Conservation (phyloP, 306 rosid genomes). For the Rubus parviflorus region DNA sequence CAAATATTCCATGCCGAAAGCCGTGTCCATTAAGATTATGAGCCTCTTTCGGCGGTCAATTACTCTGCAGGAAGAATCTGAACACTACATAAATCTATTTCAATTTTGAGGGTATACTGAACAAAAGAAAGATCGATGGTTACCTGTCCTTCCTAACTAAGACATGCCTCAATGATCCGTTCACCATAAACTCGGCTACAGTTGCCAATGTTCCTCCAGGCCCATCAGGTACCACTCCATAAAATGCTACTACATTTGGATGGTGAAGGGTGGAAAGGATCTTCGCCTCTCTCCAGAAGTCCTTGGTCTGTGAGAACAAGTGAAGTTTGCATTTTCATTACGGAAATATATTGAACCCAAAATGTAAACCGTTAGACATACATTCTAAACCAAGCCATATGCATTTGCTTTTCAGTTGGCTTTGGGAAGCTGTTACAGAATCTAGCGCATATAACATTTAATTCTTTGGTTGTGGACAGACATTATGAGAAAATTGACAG, state of each 20-base stretch:
- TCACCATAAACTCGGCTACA: conserved; percentile 88
- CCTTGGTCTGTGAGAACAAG: conserved; percentile 58
- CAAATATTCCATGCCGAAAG: conserved; percentile 98
- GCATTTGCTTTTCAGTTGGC: not conserved
- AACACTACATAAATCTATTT: conserved; percentile 18
- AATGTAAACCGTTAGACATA: not conserved
- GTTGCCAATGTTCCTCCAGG: conserved; percentile 87
- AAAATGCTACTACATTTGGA: conserved; percentile 95
- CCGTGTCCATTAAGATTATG: conserved; percentile 84
- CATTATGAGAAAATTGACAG: conserved; percentile 9
- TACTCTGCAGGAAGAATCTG: conserved; percentile 57
- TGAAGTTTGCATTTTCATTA: conserved; percentile 13
- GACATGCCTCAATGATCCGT: conserved; percentile 90
- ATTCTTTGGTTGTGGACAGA: not conserved
- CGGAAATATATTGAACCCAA: not conserved
- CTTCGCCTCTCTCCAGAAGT: conserved; percentile 95
- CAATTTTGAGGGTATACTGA: not conserved
- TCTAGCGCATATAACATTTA: not conserved
- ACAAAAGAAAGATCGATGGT: conserved; percentile 21
- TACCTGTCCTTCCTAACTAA: conserved; percentile 72
- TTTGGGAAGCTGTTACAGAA: conserved; percentile 14
- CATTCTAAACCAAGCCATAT: not conserved
- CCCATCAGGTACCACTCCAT: conserved; percentile 90
- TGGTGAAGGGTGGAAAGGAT: conserved; percentile 95
- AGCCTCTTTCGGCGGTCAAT: conserved; percentile 86